Conservation (phyloP, 495 filamentous ascomycete genomes). For the Talaromyces ruber region DNA sequence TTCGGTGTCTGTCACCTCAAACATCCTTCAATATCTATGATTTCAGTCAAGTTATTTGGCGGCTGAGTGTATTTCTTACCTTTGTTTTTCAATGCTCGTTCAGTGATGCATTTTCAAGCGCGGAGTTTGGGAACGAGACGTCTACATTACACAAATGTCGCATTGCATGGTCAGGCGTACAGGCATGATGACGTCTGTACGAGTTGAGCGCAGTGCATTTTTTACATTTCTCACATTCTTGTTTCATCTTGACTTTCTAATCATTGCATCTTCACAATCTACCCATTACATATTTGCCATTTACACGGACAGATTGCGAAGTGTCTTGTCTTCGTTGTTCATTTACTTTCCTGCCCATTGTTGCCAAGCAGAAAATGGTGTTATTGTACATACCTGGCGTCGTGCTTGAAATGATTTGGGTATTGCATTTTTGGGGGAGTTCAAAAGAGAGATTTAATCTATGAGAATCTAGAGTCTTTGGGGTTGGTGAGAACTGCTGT, state of each 20-base stretch:
- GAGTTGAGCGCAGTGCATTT: conserved; percentile 3
- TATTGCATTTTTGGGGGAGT: conserved; percentile 1
- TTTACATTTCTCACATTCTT: conserved; percentile 1
- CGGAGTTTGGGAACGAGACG: conserved; percentile 6
- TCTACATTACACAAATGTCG: conserved; percentile 4
- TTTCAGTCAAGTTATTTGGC: not conserved
- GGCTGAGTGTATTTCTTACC: not conserved
- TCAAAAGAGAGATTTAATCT: not conserved
- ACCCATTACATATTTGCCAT: conserved; percentile 2
- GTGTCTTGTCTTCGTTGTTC: not conserved
- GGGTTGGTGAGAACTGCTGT: not conserved
- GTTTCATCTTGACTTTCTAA: conserved; percentile 8
- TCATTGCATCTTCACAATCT: conserved; percentile 1
- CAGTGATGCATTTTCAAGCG: conserved; percentile 8
- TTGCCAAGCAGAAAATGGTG: not conserved
- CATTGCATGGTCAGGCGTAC: conserved; percentile 6
- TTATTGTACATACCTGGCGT: conserved; percentile 2
- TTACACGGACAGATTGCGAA: not conserved
- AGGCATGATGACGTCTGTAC: conserved; percentile 1
- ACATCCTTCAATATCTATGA: not conserved
- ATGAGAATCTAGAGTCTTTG: not conserved
- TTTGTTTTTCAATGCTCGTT: not conserved
- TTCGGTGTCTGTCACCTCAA: not conserved
- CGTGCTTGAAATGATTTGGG: not conserved
- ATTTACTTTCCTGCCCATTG: not conserved